Conservation (phyloP, 169 alveolate species). For the Cryptosporidium xiaoi region DNA sequence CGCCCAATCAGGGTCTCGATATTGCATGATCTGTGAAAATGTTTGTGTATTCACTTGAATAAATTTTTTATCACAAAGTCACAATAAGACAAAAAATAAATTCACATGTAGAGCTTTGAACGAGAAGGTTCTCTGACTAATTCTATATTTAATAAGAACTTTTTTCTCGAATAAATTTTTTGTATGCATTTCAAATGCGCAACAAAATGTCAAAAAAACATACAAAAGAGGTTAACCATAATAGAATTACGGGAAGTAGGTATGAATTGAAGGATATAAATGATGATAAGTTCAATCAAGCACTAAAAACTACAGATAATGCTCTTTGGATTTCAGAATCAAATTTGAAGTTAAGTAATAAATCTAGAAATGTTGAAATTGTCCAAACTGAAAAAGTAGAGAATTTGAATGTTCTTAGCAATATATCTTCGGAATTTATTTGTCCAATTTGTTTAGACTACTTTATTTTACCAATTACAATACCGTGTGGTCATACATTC, state of each 20-base stretch:
- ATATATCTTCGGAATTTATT: slow-evolving; percentile 81
- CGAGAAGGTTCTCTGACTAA: no score
- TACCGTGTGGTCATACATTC: slow-evolving; percentile 91
- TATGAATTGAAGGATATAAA: neutral
- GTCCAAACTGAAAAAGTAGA: neutral
- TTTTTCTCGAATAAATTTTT: no score
- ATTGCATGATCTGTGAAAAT: slow-evolving; percentile 69
- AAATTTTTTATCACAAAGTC: neutral
- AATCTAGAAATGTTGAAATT: slow-evolving; percentile 32
- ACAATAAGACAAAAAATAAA: no score
- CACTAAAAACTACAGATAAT: neutral
- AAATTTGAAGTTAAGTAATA: slow-evolving; percentile 12
- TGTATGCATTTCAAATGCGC: no score
- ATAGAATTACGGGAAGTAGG: neutral
- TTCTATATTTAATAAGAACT: no score
- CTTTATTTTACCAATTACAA: slow-evolving; percentile 88
- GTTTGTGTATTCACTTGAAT: neutral
- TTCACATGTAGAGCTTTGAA: no score
- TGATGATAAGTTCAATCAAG: neutral
- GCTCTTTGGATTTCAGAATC: neutral
- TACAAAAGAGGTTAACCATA: neutral
- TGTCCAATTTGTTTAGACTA: slow-evolving; percentile 90
- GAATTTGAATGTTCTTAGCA: slow-evolving; percentile 4
- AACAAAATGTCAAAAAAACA: slow-evolving; percentile 8
- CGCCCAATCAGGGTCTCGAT: slow-evolving; percentile 68